Evolutionary conservation across 1,284 basidiomycete species (phyloP), one percentile per base, ranked within the genome.

Genomic region (Omphalotus olearius): DNA sequence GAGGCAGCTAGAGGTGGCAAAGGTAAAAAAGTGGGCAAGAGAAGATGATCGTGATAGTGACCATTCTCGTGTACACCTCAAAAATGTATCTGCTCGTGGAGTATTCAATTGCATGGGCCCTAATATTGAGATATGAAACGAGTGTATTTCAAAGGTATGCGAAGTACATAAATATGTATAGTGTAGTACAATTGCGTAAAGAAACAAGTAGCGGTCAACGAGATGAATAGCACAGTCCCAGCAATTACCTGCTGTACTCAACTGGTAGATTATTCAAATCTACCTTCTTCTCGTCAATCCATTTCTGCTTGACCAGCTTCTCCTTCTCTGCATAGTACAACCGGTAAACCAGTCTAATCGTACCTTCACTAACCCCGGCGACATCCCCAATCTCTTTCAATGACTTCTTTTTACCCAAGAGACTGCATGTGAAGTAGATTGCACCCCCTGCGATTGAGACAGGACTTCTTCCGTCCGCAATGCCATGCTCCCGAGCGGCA

Each of bases 351-450:
- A 94, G 71, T 72, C 93, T 93, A 67, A 98, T 96, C 46, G 96
- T 98, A 48, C 92, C 89, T 64, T 98, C 95, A 64, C 93, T 94
- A n/a, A 98, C 94, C 7, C 93, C 93, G 0, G 93, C 94, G n/a
- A 98, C 91, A n/a, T 78, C 72, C 57, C 89, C 89, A 63, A 99
- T 96, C 61, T 96, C 91, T 68, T 86, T 85, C 42, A 89, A 80
- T 18, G 84, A 79, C 67, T 90, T 90, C 28, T 74, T 63, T 58
- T 84, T 82, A 52, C 86, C 91, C 60, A 94, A 78, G 42, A 98
- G 68, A 60, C 87, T 78, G 62, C 88, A 91, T 17, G 93, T 91
- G 70, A 98, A 97, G 73, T 90, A 95, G 59, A 98, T 93, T 25
- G 93, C 93, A 25, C 94, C 93, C 39, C 93, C 93, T 6, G 96